Evolutionary conservation across 768 basidiomycete genomes (phyloP).

Genomic region (Suillus spraguei): DNA sequence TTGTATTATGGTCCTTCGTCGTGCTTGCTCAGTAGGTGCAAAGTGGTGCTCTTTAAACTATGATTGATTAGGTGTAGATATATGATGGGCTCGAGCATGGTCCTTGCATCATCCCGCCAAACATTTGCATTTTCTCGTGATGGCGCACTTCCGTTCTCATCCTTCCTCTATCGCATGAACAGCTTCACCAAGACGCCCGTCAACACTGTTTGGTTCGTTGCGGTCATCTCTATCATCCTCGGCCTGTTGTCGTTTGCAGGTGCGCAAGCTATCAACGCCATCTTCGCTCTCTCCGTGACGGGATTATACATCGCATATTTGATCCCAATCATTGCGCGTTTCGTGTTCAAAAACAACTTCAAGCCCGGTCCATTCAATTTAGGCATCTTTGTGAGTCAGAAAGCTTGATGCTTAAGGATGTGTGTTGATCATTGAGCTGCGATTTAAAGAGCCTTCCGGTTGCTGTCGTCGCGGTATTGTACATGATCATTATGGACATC

Average conservation of each 20-base stretch:
- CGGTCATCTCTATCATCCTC: conserved; percentile 40
- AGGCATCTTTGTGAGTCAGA: conserved; percentile 41
- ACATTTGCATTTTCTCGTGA: conserved; percentile 61
- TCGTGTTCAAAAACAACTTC: conserved; percentile 47
- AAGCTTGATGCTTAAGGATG: conserved; percentile 16
- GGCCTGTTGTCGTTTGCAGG: conserved; percentile 60
- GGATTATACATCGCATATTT: conserved; percentile 49
- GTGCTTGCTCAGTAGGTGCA: conserved; percentile 47
- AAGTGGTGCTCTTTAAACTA: neutral
- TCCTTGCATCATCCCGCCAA: conserved; percentile 56
- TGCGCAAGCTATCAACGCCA: conserved; percentile 54
- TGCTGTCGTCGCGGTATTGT: conserved; percentile 54
- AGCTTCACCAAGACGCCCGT: conserved; percentile 53
- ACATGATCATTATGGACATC: conserved; percentile 66
- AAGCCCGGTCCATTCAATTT: conserved; percentile 51
- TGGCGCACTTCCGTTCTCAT: conserved; percentile 62
- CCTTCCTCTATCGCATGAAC: conserved; percentile 58
- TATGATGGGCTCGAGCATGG: conserved; percentile 55
- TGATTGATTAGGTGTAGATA: conserved; percentile 29
- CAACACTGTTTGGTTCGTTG: conserved; percentile 59
- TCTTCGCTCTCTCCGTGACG: conserved; percentile 55
- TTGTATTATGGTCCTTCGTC: conserved; percentile 59
- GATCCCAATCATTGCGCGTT: conserved; percentile 55
- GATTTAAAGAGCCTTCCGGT: conserved; percentile 54
- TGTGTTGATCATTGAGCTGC: neutral